A percentile compares a stretch with the other conserved stretches of the same genome.
These are phyloP conservation scores for Sclerotinia borealis DNA, from an alignment of 2,329 filamentous ascomycete species.

Conservation along the genomic window DNA sequence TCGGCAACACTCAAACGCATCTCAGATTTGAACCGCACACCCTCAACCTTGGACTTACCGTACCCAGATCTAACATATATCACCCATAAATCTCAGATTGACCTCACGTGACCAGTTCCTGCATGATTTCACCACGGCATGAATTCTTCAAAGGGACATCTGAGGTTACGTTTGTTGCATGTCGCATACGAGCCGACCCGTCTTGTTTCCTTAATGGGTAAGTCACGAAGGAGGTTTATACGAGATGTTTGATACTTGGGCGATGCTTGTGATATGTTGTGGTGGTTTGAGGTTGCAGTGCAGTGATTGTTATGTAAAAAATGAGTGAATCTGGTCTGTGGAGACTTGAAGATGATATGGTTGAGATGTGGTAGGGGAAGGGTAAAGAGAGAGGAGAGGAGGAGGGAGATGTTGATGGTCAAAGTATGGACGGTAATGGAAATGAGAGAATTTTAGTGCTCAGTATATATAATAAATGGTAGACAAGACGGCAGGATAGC, in stretches of 20 bases:
- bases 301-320: background rate
- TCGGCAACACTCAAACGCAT: background rate
- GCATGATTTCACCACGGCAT: background rate
- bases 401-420: too few species aligned
- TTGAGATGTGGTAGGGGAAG: background rate
- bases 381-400: background rate
- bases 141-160: background rate
- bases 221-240: background rate
- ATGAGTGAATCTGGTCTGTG: background rate
- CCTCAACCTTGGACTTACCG: background rate
- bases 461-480: background rate
- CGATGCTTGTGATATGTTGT: background rate
- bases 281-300: background rate
- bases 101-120: background rate
- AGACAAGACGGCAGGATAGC: background rate
- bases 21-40: background rate
- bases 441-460: background rate
- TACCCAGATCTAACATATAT: background rate
- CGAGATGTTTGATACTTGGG: background rate
- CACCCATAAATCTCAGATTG: background rate
- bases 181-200: constrained; percentile 6
- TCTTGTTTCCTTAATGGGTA: background rate
- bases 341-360: background rate
- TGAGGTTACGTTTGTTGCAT: constrained; percentile 3
- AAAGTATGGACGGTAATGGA: background rate